A percentile compares a stretch with the other conserved stretches of the same genome.
Conservation (phyloP, 2,329 filamentous ascomycete genomes). For the Endoconidiophora polonica region DNA sequence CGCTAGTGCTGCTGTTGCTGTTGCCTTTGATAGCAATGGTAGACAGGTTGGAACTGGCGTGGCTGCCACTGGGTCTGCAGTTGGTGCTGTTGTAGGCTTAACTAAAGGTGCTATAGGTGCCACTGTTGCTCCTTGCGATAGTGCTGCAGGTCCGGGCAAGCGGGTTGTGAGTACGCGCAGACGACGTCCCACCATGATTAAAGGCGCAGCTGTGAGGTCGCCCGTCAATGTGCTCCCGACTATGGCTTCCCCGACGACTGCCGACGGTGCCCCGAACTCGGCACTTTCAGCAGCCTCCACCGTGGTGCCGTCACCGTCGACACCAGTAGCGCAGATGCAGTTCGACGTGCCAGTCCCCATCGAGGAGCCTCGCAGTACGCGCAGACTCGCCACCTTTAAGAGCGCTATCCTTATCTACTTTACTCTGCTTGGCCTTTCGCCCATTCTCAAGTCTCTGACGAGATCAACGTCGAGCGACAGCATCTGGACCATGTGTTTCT, state of each 20-base stretch:
- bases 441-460: slow-evolving; percentile 93
- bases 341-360: slow-evolving; percentile 18
- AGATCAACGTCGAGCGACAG: slow-evolving; percentile 81
- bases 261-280: slow-evolving; percentile 21
- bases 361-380: slow-evolving; percentile 28
- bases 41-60: neutral
- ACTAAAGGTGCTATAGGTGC: slow-evolving; percentile 10
- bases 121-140: neutral
- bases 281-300: neutral
- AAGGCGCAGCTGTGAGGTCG: slow-evolving; percentile 12
- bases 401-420: slow-evolving; percentile 87
- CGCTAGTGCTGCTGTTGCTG: neutral
- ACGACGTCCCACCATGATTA: slow-evolving; percentile 12
- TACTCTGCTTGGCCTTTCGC: slow-evolving; percentile 76
- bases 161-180: slow-evolving; percentile 10
- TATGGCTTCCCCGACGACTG: slow-evolving; percentile 24
- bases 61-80: neutral
- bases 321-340: slow-evolving; percentile 30
- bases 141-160: slow-evolving; percentile 1
- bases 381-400: slow-evolving; percentile 65
- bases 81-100: neutral
- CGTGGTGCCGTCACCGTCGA: slow-evolving; percentile 24
- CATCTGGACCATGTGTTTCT: slow-evolving; percentile 93
- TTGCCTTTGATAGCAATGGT: neutral
- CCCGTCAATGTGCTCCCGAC: slow-evolving; percentile 12